Evolutionary conservation across 768 basidiomycete genomes (phyloP), one percentile per base, ranked within the genome.

Genomic region (Tylopilus intermedius): DNA sequence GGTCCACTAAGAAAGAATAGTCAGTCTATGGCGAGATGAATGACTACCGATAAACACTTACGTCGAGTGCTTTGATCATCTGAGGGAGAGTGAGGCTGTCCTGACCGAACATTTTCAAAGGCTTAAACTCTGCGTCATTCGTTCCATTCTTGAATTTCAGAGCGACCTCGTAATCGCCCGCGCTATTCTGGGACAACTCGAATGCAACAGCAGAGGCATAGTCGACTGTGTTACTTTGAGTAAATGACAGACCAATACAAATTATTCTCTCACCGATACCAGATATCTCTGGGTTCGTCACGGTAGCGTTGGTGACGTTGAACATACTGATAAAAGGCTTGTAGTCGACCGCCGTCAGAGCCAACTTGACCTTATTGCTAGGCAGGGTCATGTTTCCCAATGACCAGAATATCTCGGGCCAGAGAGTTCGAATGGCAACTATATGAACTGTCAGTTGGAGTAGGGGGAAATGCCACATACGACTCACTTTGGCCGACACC

Each of bases 251-350:
- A 45, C 11, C n/a, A 33, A 33, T 3, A 4, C 22, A 33, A 9
- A 37, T 18, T 2, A 11, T 26, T 29, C 76, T 29, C 86, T 64
- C 59, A 88, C 86, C 81, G 53, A 89, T 80, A 44, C 79, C 87
- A 49, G 72, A 67, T 53, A 84, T 66, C 53, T 86, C 79, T 1
- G 86, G 49, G 62, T 80, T 74, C 14, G 78, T 73, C 50, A 78
- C 67, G 37, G 74, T 67, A 52, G 84, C 74, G 48, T 86, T 87
- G 15, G 87, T 84, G 66, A 87, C 81, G 57, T 82, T 81, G 77
- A 94, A 87, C 66, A 94, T 71, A 32, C 88, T 89, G 63, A 93
- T 84, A 76, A 94, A 90, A 10, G 90, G 84, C 71, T 93, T 90
- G 74, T 93, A 93, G 56, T 89, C 87, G 7, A 85, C 81, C 71